Conservation (phyloP, 2,329 filamentous ascomycete species). For the Pseudohalonectria lignicola region DNA sequence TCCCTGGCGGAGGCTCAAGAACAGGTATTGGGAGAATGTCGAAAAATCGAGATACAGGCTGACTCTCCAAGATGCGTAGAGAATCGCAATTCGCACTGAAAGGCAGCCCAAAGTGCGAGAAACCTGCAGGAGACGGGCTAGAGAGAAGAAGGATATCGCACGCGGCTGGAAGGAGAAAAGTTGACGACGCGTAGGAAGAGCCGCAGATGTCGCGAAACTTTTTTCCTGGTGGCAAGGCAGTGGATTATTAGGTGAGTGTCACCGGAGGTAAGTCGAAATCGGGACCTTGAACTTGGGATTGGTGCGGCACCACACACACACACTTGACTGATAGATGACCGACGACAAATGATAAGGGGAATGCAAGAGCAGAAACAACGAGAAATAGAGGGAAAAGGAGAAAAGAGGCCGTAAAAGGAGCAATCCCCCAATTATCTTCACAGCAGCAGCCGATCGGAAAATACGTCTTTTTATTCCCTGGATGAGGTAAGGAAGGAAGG, state of each 20-base stretch:
- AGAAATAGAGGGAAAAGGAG: conserved; percentile 25
- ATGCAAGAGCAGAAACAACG: conserved; percentile 16
- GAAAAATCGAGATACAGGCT: too few species aligned
- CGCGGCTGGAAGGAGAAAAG: conserved; percentile 1
- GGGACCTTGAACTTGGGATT: not conserved
- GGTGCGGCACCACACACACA: too few species aligned
- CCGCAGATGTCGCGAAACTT: too few species aligned
- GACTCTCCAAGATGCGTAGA: too few species aligned
- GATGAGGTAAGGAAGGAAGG: conserved; percentile 3
- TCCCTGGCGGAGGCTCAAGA: too few species aligned
- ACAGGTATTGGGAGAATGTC: too few species aligned
- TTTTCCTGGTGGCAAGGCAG: conserved; percentile 7
- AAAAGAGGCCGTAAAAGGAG: conserved; percentile 29
- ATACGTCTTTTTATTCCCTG: conserved; percentile 12
- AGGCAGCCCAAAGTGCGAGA: too few species aligned
- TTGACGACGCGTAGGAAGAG: conserved; percentile 11
- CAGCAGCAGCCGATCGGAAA: conserved; percentile 24
- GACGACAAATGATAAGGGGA: conserved; percentile 5
- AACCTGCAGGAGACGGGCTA: too few species aligned
- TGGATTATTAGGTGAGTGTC: conserved; percentile 5
- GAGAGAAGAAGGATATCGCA: conserved; percentile 5
- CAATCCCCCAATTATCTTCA: conserved; percentile 23
- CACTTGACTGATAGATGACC: not conserved
- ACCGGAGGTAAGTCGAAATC: too few species aligned
- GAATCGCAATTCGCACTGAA: too few species aligned